These are phyloP conservation scores for Monosporascus sp. DNA, from an alignment of 2,329 filamentous ascomycete species.

Conservation along the genomic window DNA sequence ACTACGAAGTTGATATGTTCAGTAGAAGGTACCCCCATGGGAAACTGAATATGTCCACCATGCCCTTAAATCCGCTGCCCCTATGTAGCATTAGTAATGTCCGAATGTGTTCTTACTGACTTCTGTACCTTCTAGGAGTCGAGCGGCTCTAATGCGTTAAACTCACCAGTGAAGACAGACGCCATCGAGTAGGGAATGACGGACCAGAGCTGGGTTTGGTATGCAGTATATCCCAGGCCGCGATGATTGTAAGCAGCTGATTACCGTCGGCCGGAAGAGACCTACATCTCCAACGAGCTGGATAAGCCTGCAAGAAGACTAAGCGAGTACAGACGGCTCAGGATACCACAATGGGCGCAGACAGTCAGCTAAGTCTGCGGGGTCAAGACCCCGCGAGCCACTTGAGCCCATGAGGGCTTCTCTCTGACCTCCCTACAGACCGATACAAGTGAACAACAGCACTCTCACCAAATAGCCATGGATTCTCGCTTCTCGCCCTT, in stretches of 20 bases:
- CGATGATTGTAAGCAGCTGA: conserved; percentile 60
- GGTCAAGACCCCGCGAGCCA: conserved; percentile 55
- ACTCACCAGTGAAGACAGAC: conserved; percentile 46
- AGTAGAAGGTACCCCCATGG: too few species aligned
- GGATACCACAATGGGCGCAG: conserved; percentile 55
- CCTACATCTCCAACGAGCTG: background rate
- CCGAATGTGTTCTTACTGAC: too few species aligned
- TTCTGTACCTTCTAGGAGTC: too few species aligned
- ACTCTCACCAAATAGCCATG: background rate
- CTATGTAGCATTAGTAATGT: too few species aligned
- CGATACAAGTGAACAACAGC: conserved; percentile 10
- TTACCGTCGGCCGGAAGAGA: background rate
- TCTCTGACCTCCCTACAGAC: conserved; percentile 33
- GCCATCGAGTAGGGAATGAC: conserved; percentile 61
- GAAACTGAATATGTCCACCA: too few species aligned
- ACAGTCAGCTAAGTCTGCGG: conserved; percentile 60
- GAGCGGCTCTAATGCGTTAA: too few species aligned
- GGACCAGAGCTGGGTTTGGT: conserved; percentile 57
- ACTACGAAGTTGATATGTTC: too few species aligned
- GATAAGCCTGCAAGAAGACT: conserved; percentile 51
- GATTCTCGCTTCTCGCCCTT: conserved; percentile 28
- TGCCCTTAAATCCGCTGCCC: too few species aligned
- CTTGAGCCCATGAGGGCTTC: conserved; percentile 56
- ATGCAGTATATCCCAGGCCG: conserved; percentile 49
- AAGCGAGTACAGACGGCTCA: conserved; percentile 57